Conservation (phyloP, 805 yeast genomes). For the Wickerhamomyces sydowiorum region DNA sequence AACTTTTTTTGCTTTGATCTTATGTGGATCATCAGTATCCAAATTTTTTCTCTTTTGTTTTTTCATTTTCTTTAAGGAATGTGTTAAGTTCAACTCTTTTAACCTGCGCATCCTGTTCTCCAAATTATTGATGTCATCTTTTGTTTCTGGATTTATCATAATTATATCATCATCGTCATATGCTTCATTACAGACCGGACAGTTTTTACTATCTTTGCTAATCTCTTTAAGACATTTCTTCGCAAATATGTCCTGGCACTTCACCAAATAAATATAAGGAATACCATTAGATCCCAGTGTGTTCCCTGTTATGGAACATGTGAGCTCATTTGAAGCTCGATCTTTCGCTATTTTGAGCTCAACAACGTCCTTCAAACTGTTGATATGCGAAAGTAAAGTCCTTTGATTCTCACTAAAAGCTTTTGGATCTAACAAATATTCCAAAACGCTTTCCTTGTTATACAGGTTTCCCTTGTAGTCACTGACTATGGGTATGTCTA, state of each 20-base stretch:
- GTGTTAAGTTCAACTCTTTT: constrained; percentile 24
- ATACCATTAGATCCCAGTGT: constrained; percentile 29
- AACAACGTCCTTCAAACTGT: constrained; percentile 37
- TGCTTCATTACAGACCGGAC: constrained; percentile 36
- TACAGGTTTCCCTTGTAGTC: constrained; percentile 65
- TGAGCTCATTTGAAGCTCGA: constrained; percentile 17
- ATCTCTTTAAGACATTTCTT: constrained; percentile 24
- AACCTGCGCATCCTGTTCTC: constrained; percentile 22
- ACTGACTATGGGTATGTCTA: constrained; percentile 52
- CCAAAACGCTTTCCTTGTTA: constrained; percentile 58
- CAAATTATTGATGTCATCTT: constrained; percentile 16
- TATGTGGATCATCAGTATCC: constrained; percentile 3
- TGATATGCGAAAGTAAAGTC: constrained; percentile 28
- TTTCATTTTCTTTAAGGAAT: constrained; percentile 27
- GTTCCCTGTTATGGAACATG: constrained; percentile 34
- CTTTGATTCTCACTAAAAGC: constrained; percentile 21
- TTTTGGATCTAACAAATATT: constrained; percentile 40
- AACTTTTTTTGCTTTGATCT: neutral
- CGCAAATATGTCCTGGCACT: constrained; percentile 39
- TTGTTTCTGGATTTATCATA: constrained; percentile 26
- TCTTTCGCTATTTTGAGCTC: constrained; percentile 29
- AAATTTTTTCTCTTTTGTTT: constrained; percentile 19
- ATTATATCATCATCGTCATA: constrained; percentile 28
- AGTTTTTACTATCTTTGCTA: constrained; percentile 13
- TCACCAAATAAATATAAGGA: constrained; percentile 38